A percentile compares a stretch with the other conserved stretches of the same genome.
These are phyloP conservation scores for Collybiopsis confluens DNA, from an alignment of 768 basidiomycete species.

Conservation along the genomic window DNA sequence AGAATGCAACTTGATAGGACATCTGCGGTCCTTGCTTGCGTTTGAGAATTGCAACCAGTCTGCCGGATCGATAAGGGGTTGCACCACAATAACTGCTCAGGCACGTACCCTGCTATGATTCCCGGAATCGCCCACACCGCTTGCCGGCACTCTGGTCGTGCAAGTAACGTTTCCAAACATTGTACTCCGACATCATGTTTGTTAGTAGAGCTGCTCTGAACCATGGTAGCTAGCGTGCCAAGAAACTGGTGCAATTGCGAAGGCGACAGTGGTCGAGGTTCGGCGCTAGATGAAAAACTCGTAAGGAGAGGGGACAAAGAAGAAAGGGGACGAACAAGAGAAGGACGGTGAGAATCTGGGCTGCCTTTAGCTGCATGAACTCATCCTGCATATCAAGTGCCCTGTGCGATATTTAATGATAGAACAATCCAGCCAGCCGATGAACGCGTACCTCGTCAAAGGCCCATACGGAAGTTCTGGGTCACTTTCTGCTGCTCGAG, in stretches of 20 bases:
- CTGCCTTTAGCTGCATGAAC: slow-evolving; percentile 88
- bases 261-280: slow-evolving; percentile 41
- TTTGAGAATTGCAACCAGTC: slow-evolving; percentile 80
- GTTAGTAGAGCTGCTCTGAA: slow-evolving; percentile 56
- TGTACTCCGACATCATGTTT: slow-evolving; percentile 90
- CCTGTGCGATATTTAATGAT: slow-evolving; percentile 34
- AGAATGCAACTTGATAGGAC: slow-evolving; percentile 91
- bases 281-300: slow-evolving; percentile 33
- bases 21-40: slow-evolving; percentile 85
- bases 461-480: slow-evolving; percentile 79
- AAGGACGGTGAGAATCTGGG: slow-evolving; percentile 84
- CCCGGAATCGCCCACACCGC: slow-evolving; percentile 76
- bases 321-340: slow-evolving; percentile 52
- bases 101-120: slow-evolving; percentile 61
- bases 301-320: slow-evolving; percentile 4
- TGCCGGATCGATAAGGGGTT: slow-evolving; percentile 24
- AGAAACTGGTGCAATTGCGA: slow-evolving; percentile 61
- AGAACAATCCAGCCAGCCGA: not conserved
- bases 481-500: slow-evolving; percentile 55
- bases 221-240: slow-evolving; percentile 51
- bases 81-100: too few species aligned
- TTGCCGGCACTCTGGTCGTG: slow-evolving; percentile 74
- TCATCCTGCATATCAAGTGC: slow-evolving; percentile 85
- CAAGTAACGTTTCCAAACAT: slow-evolving; percentile 79
- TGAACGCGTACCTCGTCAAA: slow-evolving; percentile 55